These are phyloP conservation scores for Paraphaeosphaeria minitans DNA, from an alignment of 2,329 filamentous ascomycete species.

Conservation along the genomic window DNA sequence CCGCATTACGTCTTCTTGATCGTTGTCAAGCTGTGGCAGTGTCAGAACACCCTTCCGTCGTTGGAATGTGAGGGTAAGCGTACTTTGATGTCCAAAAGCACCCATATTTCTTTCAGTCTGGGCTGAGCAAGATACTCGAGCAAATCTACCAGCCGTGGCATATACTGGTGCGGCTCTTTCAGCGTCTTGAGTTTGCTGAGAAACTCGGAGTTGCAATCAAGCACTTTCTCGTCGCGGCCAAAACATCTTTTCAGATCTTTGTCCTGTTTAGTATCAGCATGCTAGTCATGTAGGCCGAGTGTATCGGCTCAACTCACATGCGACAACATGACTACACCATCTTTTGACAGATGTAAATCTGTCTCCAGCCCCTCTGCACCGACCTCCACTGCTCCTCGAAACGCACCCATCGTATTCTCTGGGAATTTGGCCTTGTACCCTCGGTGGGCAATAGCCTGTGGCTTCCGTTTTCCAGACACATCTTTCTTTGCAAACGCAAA, in stretches of 20 bases:
- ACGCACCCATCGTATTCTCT: constrained; percentile 85
- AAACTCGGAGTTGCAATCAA: constrained; percentile 77
- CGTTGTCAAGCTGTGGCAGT: constrained; percentile 66
- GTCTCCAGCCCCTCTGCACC: constrained; percentile 86
- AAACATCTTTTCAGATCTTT: constrained; percentile 79
- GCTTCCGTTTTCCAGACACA: constrained; percentile 52
- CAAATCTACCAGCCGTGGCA: constrained; percentile 77
- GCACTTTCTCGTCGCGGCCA: constrained; percentile 72
- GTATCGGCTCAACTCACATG: constrained; percentile 63
- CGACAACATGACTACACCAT: constrained; percentile 83
- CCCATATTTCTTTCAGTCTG: constrained; percentile 72
- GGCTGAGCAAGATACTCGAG: constrained; percentile 72
- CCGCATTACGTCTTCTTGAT: constrained; percentile 71
- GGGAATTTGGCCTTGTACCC: constrained; percentile 79
- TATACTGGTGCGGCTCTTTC: constrained; percentile 68
- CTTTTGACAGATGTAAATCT: constrained; percentile 81
- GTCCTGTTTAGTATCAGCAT: constrained; percentile 60
- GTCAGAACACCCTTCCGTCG: neutral
- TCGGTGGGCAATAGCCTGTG: constrained; percentile 77
- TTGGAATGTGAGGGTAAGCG: neutral
- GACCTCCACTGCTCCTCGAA: constrained; percentile 72
- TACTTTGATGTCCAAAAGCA: constrained; percentile 88
- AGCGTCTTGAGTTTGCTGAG: constrained; percentile 71
- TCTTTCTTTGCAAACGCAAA: constrained; percentile 44
- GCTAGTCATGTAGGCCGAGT: neutral